phyloP scores from a whole-genome alignment of 1,284 basidiomycete genomes.

The Fistulina hepatica region DNA sequence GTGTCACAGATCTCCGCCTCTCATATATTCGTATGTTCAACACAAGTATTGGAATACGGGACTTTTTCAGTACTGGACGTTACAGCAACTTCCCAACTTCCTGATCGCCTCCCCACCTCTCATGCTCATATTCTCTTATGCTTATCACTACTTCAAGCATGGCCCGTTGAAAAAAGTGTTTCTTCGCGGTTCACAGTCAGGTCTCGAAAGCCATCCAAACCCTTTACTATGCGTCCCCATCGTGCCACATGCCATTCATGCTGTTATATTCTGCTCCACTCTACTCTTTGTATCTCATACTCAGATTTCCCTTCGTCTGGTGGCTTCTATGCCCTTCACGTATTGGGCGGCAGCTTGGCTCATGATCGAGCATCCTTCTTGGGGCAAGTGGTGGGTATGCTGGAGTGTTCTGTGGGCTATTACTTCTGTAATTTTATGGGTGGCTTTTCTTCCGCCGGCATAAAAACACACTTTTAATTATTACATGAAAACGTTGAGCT shows the following conservation, averaged over 20 bases:
- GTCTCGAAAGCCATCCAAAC: no score
- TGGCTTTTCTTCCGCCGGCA: slow-evolving; percentile 83
- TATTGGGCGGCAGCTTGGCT: slow-evolving; percentile 80
- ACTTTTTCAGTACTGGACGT: slow-evolving; percentile 79
- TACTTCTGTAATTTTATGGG: slow-evolving; percentile 72
- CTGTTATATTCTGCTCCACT: slow-evolving; percentile 45
- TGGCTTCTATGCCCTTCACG: slow-evolving; percentile 67
- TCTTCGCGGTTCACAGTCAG: no score
- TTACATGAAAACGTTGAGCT: no score
- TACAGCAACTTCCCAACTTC: slow-evolving; percentile 82
- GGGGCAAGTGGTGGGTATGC: slow-evolving; percentile 45
- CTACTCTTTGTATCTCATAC: slow-evolving; percentile 79
- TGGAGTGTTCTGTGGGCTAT: slow-evolving; percentile 76
- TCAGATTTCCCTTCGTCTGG: slow-evolving; percentile 81
- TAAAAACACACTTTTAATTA: no score
- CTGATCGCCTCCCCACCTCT: slow-evolving; percentile 69
- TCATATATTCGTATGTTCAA: slow-evolving; percentile 81
- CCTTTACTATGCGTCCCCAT: slow-evolving; percentile 28
- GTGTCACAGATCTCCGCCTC: slow-evolving; percentile 55
- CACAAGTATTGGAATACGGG: slow-evolving; percentile 82
- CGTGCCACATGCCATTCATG: slow-evolving; percentile 63
- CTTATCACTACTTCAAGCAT: slow-evolving; percentile 25
- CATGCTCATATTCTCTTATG: slow-evolving; percentile 37
- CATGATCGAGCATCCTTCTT: slow-evolving; percentile 34
- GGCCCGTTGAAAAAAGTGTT: slow-evolving; percentile 3